Percentiles rank a stretch among this genome's conserved stretches.
phyloP scores from a whole-genome alignment of 2,329 filamentous ascomycete genomes.

The Talaromyces sp. region DNA sequence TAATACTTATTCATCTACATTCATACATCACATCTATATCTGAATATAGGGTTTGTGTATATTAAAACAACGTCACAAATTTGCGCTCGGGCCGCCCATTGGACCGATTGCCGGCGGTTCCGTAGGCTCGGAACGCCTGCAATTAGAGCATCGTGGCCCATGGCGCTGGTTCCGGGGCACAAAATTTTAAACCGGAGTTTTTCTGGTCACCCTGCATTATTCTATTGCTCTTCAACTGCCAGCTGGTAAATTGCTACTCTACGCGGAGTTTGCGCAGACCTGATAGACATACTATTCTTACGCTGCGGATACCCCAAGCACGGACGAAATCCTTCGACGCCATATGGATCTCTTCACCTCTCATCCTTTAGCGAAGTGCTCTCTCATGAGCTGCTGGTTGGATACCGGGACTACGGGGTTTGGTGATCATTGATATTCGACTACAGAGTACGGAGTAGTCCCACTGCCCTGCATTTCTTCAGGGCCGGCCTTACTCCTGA shows the following conservation, averaged over 20 bases:
- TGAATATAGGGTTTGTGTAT: neutral
- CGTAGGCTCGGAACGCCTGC: neutral
- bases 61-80: neutral
- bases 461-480: neutral
- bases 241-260: neutral
- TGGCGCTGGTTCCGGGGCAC: neutral
- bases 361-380: neutral
- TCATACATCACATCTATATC: neutral
- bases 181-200: neutral
- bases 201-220: neutral
- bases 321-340: neutral
- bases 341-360: neutral
- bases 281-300: neutral
- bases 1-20: neutral
- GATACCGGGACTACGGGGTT: neutral
- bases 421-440: neutral
- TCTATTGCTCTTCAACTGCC: neutral
- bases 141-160: neutral
- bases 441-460: no score
- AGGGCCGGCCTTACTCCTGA: neutral
- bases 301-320: neutral
- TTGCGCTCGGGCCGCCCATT: neutral
- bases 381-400: neutral
- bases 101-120: neutral
- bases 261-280: neutral